Evolutionary conservation across 2,329 filamentous ascomycete genomes (phyloP).

Genomic region (Colletotrichum aenigma): DNA sequence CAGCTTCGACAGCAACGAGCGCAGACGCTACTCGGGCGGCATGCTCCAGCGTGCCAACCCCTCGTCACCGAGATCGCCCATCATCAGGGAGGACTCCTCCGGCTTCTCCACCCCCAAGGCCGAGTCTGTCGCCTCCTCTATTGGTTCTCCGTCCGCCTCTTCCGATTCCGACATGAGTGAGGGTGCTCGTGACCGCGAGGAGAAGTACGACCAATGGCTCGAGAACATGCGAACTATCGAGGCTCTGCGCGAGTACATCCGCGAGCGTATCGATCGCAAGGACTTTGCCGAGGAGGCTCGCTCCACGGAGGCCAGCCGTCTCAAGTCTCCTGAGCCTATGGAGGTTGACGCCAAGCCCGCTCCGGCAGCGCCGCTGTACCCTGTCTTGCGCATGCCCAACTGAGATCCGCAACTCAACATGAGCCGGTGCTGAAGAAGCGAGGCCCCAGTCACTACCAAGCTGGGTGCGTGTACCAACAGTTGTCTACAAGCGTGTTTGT

Average conservation of each 20-base stretch:
- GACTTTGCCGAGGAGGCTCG: constrained; percentile 51
- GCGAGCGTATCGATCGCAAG: constrained; percentile 58
- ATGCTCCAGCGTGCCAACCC: constrained; percentile 66
- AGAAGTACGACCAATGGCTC: constrained; percentile 68
- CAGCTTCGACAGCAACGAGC: constrained; percentile 66
- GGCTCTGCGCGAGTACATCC: constrained; percentile 62
- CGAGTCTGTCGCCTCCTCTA: constrained; percentile 46
- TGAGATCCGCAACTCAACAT: constrained; percentile 19
- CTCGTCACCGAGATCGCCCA: constrained; percentile 41
- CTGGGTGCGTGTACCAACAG: constrained; percentile 13
- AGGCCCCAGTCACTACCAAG: neutral
- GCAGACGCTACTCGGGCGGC: constrained; percentile 69
- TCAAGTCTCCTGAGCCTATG: constrained; percentile 23
- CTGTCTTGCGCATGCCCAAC: constrained; percentile 43
- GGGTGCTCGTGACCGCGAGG: constrained; percentile 60
- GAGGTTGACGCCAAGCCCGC: constrained; percentile 17
- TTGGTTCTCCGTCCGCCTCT: constrained; percentile 60
- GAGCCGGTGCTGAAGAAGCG: neutral
- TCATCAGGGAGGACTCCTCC: constrained; percentile 39
- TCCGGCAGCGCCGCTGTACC: constrained; percentile 35
- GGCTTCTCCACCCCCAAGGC: constrained; percentile 47
- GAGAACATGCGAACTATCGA: constrained; percentile 71
- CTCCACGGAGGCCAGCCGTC: constrained; percentile 23
- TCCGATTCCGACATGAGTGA: constrained; percentile 57
- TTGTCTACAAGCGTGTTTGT: constrained; percentile 16